Evolutionary conservation across 2,329 filamentous ascomycete genomes (phyloP), one percentile per base, ranked within the genome.

Genomic region (Verticillium nubilum): DNA sequence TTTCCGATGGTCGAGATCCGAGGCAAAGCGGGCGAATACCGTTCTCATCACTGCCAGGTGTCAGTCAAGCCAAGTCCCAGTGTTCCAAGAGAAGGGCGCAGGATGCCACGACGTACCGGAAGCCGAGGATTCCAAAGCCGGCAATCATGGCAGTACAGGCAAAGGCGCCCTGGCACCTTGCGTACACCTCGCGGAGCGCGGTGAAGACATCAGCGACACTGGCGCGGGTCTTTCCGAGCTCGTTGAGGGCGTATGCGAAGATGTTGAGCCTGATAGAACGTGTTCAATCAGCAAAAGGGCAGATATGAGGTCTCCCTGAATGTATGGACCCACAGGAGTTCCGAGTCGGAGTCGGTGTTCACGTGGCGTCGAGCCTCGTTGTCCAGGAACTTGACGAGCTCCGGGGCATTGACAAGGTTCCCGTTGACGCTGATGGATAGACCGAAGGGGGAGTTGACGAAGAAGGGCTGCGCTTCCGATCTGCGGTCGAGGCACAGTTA

Each of bases 271-370:
- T 73, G 29, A 7, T 58, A 19, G 56, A 26, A 10, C 7, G 54
- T 42, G 13, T 25, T 23, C 15, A 19, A 31, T 56, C 10, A 56
- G 29, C 33, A 10, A 19, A 25, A 19, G 12, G 10, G 7, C 3
- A 5, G 25, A 15, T 3, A 5, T 27, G 9, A 2, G 5, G 19
- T 28, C 53, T n/a, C 13, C 13, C 19, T 7, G 53, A 9, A 33
- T 7, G 33, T 4, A 56, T 12, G 2, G 5, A 52, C 65, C 6
- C 59, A 67, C 78, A 95, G 90, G 62, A 94, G 77, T 76, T 96
- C 92, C 66, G 88, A 92, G 76, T 96, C 92, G 60, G 88, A 92
- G 68, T 96, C 91, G 28, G 92, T 93, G 75, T 96, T 97, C 79
- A 95, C 90, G 72, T 96, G 91, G 66, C 91, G 84, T 70, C 90